Evolutionary conservation across 176 grass and related monocot genomes (phyloP), one percentile per base, ranked within the genome.

Genomic region (Eragrostis nindensis): DNA sequence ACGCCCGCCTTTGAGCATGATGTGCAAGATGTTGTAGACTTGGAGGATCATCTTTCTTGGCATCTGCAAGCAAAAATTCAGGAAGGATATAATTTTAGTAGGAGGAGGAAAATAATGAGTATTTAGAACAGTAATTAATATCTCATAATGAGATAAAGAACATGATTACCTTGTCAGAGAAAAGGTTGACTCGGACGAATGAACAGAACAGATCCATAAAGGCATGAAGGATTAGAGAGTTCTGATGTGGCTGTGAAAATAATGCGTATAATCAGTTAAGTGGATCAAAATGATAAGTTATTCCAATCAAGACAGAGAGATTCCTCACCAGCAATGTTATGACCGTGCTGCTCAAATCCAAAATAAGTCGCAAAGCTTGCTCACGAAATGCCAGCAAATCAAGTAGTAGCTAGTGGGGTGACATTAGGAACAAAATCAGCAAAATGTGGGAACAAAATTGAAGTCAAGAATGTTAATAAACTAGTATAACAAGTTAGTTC

Each of bases 31-130:
- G 56, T 98, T 98, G 82, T 98, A 98, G 69, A 95, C 78, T 74
- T 98, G 95, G 15, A 98, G 90, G 78, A 98, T 93, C 95, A 98
- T 98, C 89, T 98, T 98, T 89, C 95, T 95, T 84, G 95, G 95
- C 83, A 98, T 89, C 95, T 98, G 82, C 26, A 78, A 91, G 83
- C 53, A 84, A 61, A 71, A 75, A 9, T 29, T 61, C 43, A 80
- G 19, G 54, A 57, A 30, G 50, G 39, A 77, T 46, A 89, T 21
- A 5, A 63, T 10, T 50, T 82, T 59, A 56, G 60, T 54, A 67
- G 38, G 84, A 70, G 60, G 7, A 25, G 46, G n/a, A 30, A 66
- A 27, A 47, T 64, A 80, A 75, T 8, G 18, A 76, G 8, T 65
- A 77, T 47, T 71, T 39, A 8, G 48, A 72, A 17, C 30, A 16